A percentile compares a stretch with the other conserved stretches of the same genome.
These are phyloP conservation scores for Zygnema cylindricum DNA, from an alignment of 139 green algal genomes.

Conservation along the genomic window DNA sequence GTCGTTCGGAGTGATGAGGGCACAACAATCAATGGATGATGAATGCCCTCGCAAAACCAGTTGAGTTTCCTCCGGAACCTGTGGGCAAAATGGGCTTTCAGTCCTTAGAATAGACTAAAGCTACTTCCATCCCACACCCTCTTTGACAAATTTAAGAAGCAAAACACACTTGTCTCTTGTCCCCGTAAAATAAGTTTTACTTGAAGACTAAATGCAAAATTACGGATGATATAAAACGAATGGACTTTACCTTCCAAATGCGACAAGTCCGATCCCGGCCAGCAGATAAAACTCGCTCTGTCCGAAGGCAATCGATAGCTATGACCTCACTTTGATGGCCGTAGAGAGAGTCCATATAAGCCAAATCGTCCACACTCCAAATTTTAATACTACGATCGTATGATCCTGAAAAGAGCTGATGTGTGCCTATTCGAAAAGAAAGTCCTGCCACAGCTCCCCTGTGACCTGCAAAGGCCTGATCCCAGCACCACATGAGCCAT, in stretches of 20 bases:
- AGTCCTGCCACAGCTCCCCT: slow-evolving; percentile 80
- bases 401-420: slow-evolving; percentile 80
- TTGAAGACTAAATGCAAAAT: no score
- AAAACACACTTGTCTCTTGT: neutral
- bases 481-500: neutral
- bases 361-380: slow-evolving; percentile 90
- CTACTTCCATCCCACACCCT: neutral
- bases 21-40: slow-evolving; percentile 73
- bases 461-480: slow-evolving; percentile 74
- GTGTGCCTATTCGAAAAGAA: slow-evolving; percentile 81
- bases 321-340: slow-evolving; percentile 74
- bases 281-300: slow-evolving; percentile 79
- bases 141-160: neutral
- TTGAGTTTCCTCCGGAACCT: slow-evolving; percentile 92
- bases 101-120: no score
- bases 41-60: slow-evolving; percentile 82
- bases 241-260: slow-evolving; percentile 95
- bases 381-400: slow-evolving; percentile 86
- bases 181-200: no score
- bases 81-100: no score
- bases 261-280: slow-evolving; percentile 85
- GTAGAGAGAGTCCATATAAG: slow-evolving; percentile 93
- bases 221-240: no score
- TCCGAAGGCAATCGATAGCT: slow-evolving; percentile 73
- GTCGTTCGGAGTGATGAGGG: slow-evolving; percentile 72